Base-by-base conservation (phyloP, 768 basidiomycete species). In the Hericium coralloides region DNA sequence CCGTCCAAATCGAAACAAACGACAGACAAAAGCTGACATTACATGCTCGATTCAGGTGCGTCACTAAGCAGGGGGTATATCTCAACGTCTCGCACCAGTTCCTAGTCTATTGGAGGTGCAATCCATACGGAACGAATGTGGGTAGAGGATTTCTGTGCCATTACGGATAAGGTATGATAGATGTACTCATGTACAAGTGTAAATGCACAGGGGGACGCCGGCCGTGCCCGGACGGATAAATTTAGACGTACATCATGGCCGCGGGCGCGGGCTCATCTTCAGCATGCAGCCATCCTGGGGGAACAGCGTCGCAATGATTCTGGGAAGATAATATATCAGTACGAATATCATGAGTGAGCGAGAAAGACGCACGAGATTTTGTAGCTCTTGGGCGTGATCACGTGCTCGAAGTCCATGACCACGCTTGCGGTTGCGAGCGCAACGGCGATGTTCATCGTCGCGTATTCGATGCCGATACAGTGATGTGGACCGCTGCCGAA, bases 231-330 rank as follows among this genome's bases (percentile, higher is more conserved):
- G 20, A 45, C 17, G 17, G 43, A 20, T 45, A 45, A n/a, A 45
- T 45, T 17, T 45, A 50, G 31, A 31, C 12, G 18, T 31, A n/a
- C 9, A 18, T 59, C 47, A 58, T 31, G 38, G 39, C 12, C 38
- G 12, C 38, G 43, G 22, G 26, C 87, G 82, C 31, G 91, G 87
- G 2, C 80, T 77, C 63, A 95, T 80, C 66, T 84, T 89, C 60
- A 98, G 78, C 57, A 81, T 72, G 64, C 92, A 92, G 45, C 91
- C 92, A 66, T 98, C 95, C 70, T 90, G 86, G 12, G 97, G 97
- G 83, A 99, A 99, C 45, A 98, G 72, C 20, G 93, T 97, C n/a
- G 95, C 91, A 63, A 98, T 92, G 60, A 98, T 92, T 52, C 89
- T 92, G 61, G 26, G 9, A 26, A 25, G 12, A 38, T 50, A 2